phyloP scores from a whole-genome alignment of 495 filamentous ascomycete genomes.

The Penicillium pancosmium region DNA sequence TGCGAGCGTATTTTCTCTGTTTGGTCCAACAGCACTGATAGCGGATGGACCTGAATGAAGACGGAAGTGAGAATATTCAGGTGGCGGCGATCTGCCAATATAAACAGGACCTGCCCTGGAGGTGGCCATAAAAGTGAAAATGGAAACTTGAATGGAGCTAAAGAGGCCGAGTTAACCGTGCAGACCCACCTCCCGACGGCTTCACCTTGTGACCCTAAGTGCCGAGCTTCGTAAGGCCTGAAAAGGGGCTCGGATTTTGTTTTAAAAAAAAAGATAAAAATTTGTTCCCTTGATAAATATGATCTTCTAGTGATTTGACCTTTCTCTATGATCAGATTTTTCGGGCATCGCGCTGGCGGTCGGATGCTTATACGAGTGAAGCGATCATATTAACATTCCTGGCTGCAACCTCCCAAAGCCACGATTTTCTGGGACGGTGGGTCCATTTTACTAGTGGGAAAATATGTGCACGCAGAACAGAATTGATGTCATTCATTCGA shows the following conservation, averaged over 20 bases:
- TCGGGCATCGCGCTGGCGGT: not conserved
- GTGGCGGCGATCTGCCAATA: constrained; percentile 6
- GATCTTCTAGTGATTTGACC: not conserved
- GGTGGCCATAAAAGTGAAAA: constrained; percentile 11
- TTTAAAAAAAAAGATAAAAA: no score
- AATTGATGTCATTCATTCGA: constrained; percentile 16
- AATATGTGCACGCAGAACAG: constrained; percentile 7
- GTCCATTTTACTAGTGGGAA: constrained; percentile 13
- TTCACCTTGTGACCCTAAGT: constrained; percentile 13
- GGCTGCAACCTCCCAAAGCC: not conserved
- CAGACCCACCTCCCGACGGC: constrained; percentile 24
- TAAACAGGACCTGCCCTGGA: constrained; percentile 12
- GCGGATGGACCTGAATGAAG: not conserved
- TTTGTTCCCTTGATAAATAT: not conserved
- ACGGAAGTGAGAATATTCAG: not conserved
- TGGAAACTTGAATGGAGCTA: constrained; percentile 12
- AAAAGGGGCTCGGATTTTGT: not conserved
- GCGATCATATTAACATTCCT: not conserved
- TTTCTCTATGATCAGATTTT: not conserved
- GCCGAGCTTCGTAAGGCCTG: constrained; percentile 7
- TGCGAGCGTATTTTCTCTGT: not conserved
- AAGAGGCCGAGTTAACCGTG: constrained; percentile 26
- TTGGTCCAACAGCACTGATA: not conserved
- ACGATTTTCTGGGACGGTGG: constrained; percentile 1
- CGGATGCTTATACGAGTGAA: not conserved